Evolutionary conservation across 192 early-diverging fungal genomes (phyloP), one percentile per base, ranked within the genome.

Genomic region (Coemansia sp.): DNA sequence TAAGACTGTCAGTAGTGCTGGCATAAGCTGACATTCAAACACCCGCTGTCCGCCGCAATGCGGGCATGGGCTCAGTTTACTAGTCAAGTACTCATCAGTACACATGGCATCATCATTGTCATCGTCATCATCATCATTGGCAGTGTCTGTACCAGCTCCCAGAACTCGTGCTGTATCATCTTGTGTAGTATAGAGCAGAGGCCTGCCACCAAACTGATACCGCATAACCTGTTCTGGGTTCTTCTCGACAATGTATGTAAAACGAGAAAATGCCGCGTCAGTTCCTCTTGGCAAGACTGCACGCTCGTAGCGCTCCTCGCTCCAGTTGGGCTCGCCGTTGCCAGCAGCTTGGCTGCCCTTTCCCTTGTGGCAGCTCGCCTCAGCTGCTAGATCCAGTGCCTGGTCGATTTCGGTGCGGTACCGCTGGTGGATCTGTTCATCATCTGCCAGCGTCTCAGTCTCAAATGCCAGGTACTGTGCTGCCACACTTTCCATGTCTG

Each of bases 1-100:
- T 37, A 97, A 79, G 14, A 90, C 59, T 1, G 87, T 85, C 45
- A 97, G 71, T 24, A 91, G 66, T 57, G 89, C 88, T 0, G 95
- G 94, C 95, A 97, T 97, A 23, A 97, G 73, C 73, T 97, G 95
- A 62, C 91, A 90, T 72, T 97, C 95, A 78, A 94, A 97, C 14
- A 87, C 82, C 14, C 95, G 83, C 8, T 72, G 80, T 11, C 77
- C 85, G 6, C 75, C 72, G 65, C 95, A 97, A 22, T 70, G 70
- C 14, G 71, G 66, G 67, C 95, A 97, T 3, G 54, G 57, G 0
- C 88, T 87, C 39, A 92, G 82, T 15, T 62, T 55, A 11, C 65
- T 65, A 2, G 73, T 77, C 23, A 67, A 74, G 60, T 75, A 75
- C 7, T 39, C 43, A 19, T 50, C 29, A 32, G 27, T 29, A 43